Base-by-base conservation (phyloP, 2,329 filamentous ascomycete species). In the Furcasterigmium furcatum region DNA sequence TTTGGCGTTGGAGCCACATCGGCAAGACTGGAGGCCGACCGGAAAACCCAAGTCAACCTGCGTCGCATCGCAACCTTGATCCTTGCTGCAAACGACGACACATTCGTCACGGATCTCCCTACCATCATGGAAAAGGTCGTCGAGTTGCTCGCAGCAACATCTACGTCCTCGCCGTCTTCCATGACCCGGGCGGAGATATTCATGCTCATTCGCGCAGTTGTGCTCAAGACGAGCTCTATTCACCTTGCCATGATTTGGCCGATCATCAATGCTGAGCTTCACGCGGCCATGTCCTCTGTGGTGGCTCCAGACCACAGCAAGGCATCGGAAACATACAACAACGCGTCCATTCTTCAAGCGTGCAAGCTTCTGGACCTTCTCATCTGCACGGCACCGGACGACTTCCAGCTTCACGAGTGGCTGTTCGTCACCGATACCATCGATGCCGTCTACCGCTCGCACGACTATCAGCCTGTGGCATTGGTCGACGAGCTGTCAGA, bases 391-490 rank as follows among this genome's bases (percentile, higher is more conserved):
- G 86, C 88, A 5, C 92, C 91, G 0, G 94, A 99, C 55, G 94
- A 99, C 63, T 99, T 97, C 67, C 94, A 97, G 65, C 79, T 97
- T n/a, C 87, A 95, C 58, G 90, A 96, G 71, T 99, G 94, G 94
- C 80, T 97, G 4, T 99, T 96, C 64, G 85, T 99, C 45, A 95
- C 91, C 2, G 94, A 99, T 65, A 97, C 92, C 13, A 91, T 96
- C 52, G 94, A 99, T 58, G 91, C 94, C 1, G 88, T 99, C 27
- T 95, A 99, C 66, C 84, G 88, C 12, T 84, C 89, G 1, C 69
- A 81, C 13, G 71, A 74, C 43, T 85, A 85, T 68, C 77, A 83
- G 49, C 79, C 89, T 2, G 72, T 87, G 3, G 89, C 89, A 3
- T 77, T 97, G 5, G 86, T 88, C 1, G 94, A 97, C 56, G 88